Conservation (phyloP, 768 basidiomycete species). For the Hygrocybe coccinea region DNA sequence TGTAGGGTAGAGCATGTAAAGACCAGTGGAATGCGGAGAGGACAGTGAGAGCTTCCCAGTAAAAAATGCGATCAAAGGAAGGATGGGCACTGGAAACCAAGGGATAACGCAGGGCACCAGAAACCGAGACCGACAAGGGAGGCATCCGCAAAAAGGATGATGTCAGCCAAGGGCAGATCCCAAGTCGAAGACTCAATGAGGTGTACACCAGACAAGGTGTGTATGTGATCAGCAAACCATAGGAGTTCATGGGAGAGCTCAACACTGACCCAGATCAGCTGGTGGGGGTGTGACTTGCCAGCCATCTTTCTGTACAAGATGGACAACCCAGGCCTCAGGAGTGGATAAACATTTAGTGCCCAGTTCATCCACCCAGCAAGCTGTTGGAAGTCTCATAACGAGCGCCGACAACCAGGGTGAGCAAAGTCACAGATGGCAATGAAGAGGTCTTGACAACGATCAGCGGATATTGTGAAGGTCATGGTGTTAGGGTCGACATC, state of each 20-base stretch:
- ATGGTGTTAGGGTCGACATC: slow-evolving; percentile 31
- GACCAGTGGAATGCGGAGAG: no score
- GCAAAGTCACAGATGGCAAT: neutral
- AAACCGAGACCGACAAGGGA: slow-evolving; percentile 14
- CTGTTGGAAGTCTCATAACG: slow-evolving; percentile 25
- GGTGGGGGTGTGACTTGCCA: no score
- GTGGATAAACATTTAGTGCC: no score
- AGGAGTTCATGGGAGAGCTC: slow-evolving; percentile 19
- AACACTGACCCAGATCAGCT: slow-evolving; percentile 25
- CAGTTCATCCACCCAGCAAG: slow-evolving; percentile 39
- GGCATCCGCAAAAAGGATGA: slow-evolving; percentile 20
- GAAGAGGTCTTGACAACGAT: slow-evolving; percentile 12
- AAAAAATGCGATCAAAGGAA: no score
- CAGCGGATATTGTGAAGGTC: slow-evolving; percentile 20
- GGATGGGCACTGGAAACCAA: slow-evolving; percentile 7
- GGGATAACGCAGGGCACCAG: slow-evolving; percentile 21
- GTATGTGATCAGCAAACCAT: slow-evolving; percentile 30
- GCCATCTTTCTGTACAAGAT: no score
- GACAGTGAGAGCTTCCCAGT: no score
- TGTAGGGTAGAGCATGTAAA: no score
- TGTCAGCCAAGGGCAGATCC: slow-evolving; percentile 9
- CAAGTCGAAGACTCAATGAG: slow-evolving; percentile 19
- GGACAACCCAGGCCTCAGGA: no score
- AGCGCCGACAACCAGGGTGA: slow-evolving; percentile 3
- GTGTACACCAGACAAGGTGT: no score